These are phyloP conservation scores for Pichia sp. DNA, from an alignment of 1,139 yeast genomes.

Conservation along the genomic window DNA sequence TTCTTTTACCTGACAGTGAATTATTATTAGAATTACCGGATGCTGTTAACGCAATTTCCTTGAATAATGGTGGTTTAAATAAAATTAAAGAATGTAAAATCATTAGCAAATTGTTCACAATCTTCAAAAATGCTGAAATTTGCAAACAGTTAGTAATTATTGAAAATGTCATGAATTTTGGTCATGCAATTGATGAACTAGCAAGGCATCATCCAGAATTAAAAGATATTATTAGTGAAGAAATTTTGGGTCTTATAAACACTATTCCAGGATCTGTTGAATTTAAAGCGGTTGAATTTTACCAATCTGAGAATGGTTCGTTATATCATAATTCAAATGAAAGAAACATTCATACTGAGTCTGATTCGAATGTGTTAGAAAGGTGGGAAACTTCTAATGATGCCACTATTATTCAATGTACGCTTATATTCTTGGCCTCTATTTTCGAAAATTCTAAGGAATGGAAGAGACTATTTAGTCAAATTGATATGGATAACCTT, in stretches of 20 bases:
- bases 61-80: constrained; percentile 67
- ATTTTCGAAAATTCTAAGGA: constrained; percentile 43
- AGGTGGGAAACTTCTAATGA: constrained; percentile 49
- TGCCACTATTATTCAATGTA: constrained; percentile 43
- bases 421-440: constrained; percentile 42
- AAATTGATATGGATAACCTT: constrained; percentile 42
- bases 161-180: constrained; percentile 44
- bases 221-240: constrained; percentile 51
- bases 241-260: constrained; percentile 43
- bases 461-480: constrained; percentile 43
- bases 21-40: constrained; percentile 64
- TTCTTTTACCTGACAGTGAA: constrained; percentile 53
- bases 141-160: constrained; percentile 45
- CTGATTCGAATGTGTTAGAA: constrained; percentile 35
- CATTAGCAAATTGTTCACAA: constrained; percentile 45
- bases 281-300: constrained; percentile 39
- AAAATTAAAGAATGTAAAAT: constrained; percentile 45
- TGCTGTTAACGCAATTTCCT: constrained; percentile 75
- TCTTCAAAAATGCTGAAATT: constrained; percentile 43
- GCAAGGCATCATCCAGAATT: constrained; percentile 78
- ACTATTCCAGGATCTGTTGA: constrained; percentile 39
- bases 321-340: constrained; percentile 41
- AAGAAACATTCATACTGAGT: constrained; percentile 32
- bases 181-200: constrained; percentile 71
- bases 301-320: constrained; percentile 38